A percentile compares a stretch with the other conserved stretches of the same genome.
phyloP scores from a whole-genome alignment of 2,329 filamentous ascomycete genomes.

The Hymenoscyphus scutula region DNA sequence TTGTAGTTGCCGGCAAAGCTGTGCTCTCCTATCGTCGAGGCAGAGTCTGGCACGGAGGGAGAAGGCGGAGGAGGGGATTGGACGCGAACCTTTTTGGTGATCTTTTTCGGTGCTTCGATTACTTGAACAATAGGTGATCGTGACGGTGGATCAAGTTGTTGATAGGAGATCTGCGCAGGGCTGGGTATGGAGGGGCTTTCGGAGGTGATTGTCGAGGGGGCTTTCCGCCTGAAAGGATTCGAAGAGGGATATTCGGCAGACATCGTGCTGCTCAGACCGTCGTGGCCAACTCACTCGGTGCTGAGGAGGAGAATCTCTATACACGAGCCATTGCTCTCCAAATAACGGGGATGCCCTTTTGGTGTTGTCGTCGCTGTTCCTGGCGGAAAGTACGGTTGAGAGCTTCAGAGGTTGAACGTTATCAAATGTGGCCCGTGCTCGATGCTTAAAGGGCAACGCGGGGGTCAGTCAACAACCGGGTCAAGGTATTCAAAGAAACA shows the following conservation, averaged over 20 bases:
- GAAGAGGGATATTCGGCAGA: slow-evolving; percentile 33
- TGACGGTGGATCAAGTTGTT: slow-evolving; percentile 19
- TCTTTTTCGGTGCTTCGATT: slow-evolving; percentile 27
- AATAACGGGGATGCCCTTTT: slow-evolving; percentile 6
- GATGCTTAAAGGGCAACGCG: not conserved
- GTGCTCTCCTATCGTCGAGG: slow-evolving; percentile 35
- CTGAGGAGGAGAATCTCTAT: not conserved
- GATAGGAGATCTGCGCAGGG: slow-evolving; percentile 20
- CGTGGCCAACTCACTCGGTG: slow-evolving; percentile 4
- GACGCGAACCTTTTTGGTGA: slow-evolving; percentile 62
- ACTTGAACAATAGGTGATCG: slow-evolving; percentile 16
- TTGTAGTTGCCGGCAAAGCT: slow-evolving; percentile 22
- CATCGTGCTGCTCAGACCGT: slow-evolving; percentile 24
- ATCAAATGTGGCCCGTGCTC: slow-evolving; percentile 1
- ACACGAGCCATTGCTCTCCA: slow-evolving; percentile 3
- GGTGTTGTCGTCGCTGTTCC: slow-evolving; percentile 11
- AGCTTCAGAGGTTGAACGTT: not conserved
- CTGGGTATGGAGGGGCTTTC: slow-evolving; percentile 19
- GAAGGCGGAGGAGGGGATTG: slow-evolving; percentile 60
- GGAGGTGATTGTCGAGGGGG: slow-evolving; percentile 16
- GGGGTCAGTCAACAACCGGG: slow-evolving; percentile 2
- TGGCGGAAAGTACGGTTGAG: slow-evolving; percentile 15
- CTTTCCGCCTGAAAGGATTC: slow-evolving; percentile 37
- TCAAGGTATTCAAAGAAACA: too few species aligned
- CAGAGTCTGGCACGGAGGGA: slow-evolving; percentile 49